phyloP scores from a whole-genome alignment of 768 basidiomycete species.

The Pleurotus salmoneostramineus region DNA sequence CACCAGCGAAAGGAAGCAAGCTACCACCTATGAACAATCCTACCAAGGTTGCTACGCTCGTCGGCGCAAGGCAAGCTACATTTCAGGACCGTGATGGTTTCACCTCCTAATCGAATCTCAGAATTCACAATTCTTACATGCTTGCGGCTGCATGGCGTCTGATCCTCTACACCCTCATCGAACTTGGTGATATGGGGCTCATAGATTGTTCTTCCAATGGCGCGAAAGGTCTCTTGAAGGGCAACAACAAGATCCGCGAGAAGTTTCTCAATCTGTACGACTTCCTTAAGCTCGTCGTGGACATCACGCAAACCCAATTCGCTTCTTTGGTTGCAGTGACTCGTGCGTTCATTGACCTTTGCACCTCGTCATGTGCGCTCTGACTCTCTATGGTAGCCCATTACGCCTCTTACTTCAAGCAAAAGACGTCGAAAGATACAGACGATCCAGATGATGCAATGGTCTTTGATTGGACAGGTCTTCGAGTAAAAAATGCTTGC shows the following conservation, averaged over 20 bases:
- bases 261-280: constrained; percentile 65
- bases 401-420: constrained; percentile 69
- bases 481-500: constrained; percentile 50
- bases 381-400: constrained; percentile 43
- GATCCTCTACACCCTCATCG: constrained; percentile 53
- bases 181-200: constrained; percentile 52
- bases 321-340: constrained; percentile 67
- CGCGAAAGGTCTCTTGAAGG: constrained; percentile 37
- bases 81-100: not conserved
- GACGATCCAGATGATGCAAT: constrained; percentile 44
- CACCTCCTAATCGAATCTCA: constrained; percentile 21
- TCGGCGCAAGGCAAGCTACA: constrained; percentile 51
- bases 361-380: not conserved
- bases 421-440: constrained; percentile 19
- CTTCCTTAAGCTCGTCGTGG: constrained; percentile 54
- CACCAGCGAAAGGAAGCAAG: constrained; percentile 19
- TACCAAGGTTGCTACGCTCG: constrained; percentile 49
- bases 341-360: constrained; percentile 38
- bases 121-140: constrained; percentile 81
- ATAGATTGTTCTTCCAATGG: constrained; percentile 46
- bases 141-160: constrained; percentile 82
- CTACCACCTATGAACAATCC: constrained; percentile 32
- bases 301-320: constrained; percentile 61
- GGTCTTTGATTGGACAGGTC: constrained; percentile 60
- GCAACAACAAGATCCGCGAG: constrained; percentile 44